A percentile compares a stretch with the other conserved stretches of the same genome.
Evolutionary conservation across 768 basidiomycete genomes (phyloP).

Genomic region (Rickenella mellea): DNA sequence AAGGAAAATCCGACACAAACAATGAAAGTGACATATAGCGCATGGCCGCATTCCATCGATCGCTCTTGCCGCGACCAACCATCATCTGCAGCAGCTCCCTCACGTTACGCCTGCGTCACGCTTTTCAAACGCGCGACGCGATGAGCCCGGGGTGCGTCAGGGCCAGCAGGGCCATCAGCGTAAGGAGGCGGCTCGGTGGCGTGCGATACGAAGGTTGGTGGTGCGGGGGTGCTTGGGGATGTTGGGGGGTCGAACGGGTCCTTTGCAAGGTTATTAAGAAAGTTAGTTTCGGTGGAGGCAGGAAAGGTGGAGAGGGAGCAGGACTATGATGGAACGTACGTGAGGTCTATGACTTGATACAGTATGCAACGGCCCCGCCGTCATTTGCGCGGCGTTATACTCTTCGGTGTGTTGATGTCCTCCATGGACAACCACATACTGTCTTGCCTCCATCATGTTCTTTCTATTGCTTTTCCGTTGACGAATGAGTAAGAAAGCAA

Average conservation of each 20-base stretch:
- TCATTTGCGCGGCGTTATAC: constrained; percentile 8
- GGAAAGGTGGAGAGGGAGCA: neutral
- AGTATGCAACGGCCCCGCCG: no score
- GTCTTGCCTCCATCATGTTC: neutral
- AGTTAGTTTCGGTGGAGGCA: neutral
- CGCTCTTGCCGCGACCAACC: no score
- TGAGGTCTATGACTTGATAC: constrained; percentile 13
- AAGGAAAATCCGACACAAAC: no score
- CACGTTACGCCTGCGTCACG: no score
- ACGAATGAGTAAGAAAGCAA: constrained; percentile 31
- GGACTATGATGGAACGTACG: constrained; percentile 14
- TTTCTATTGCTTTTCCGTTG: no score
- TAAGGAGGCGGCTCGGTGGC: no score
- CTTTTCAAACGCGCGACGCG: no score
- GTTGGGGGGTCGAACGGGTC: constrained; percentile 28
- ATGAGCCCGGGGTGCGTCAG: no score
- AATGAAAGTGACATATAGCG: no score
- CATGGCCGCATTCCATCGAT: no score
- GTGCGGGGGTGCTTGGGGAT: constrained; percentile 20
- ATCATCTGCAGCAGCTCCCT: no score
- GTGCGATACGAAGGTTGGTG: neutral
- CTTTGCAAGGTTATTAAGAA: constrained; percentile 11
- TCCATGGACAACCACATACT: neutral
- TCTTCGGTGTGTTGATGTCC: constrained; percentile 3
- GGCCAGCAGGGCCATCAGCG: no score